Conservation (phyloP, 441 rosid species). For the Pelargonium australe region DNA sequence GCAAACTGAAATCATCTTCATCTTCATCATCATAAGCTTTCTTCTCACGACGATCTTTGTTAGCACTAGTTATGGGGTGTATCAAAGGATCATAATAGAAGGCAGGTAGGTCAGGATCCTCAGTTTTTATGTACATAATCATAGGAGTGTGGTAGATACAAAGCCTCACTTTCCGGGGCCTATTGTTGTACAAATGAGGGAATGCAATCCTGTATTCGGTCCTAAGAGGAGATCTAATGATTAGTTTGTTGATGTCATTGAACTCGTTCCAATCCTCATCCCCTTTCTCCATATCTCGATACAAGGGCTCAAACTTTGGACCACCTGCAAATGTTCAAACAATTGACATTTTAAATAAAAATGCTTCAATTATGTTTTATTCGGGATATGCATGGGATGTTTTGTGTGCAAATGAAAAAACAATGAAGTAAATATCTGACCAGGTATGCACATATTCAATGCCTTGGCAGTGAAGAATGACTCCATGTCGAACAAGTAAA, state of each 20-base stretch:
- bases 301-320: slow-evolving; percentile 95
- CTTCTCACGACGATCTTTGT: slow-evolving; percentile 85
- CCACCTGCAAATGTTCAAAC: slow-evolving; percentile 52
- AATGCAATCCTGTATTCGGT: slow-evolving; percentile 95
- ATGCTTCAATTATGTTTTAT: neutral
- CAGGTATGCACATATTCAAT: slow-evolving; percentile 96
- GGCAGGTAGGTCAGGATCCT: slow-evolving; percentile 97
- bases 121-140: slow-evolving; percentile 95
- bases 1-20: slow-evolving; percentile 68
- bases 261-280: slow-evolving; percentile 99
- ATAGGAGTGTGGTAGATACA: slow-evolving; percentile 87
- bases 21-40: slow-evolving; percentile 70
- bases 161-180: slow-evolving; percentile 94
- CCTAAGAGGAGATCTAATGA: slow-evolving; percentile 89
- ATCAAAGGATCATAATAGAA: slow-evolving; percentile 94
- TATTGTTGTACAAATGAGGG: slow-evolving; percentile 91
- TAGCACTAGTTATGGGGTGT: slow-evolving; percentile 81
- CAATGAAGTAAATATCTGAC: slow-evolving; percentile 27
- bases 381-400: neutral
- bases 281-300: slow-evolving; percentile 99
- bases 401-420: neutral
- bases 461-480: slow-evolving; percentile 99
- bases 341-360: neutral
- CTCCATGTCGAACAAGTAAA: slow-evolving; percentile 98
- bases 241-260: slow-evolving; percentile 96